Evolutionary conservation across 164 flowering plant genomes (phyloP).

Genomic region (Brasenia schreberi): DNA sequence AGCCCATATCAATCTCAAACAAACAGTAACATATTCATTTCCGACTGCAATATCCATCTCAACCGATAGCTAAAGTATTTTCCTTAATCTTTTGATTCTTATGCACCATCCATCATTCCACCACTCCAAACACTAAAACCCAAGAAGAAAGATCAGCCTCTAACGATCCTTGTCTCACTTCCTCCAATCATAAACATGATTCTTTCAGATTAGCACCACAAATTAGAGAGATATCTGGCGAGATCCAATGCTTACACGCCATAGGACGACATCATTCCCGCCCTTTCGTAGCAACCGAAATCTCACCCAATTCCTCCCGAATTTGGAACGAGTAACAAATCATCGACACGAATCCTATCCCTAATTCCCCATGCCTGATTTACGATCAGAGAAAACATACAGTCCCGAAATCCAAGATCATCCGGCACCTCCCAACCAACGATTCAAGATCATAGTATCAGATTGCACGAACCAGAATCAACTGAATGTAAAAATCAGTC

Average conservation of each 20-base stretch:
- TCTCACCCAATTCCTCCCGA: no score
- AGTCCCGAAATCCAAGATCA: background rate
- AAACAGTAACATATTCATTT: background rate
- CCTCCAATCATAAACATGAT: no score
- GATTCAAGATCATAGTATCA: background rate
- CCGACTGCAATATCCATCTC: background rate
- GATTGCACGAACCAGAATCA: background rate
- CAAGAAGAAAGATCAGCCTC: background rate
- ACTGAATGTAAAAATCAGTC: background rate
- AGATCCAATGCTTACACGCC: no score
- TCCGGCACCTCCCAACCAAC: background rate
- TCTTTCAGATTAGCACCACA: no score
- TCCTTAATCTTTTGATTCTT: background rate
- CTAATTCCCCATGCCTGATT: background rate
- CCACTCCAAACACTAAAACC: no score
- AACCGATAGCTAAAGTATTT: background rate
- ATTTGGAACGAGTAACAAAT: no score
- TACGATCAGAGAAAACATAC: background rate
- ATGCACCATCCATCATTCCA: background rate
- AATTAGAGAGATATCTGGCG: no score
- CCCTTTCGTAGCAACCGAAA: no score
- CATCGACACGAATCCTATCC: background rate
- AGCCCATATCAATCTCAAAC: background rate
- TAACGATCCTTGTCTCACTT: background rate
- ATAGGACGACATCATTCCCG: no score